Evolutionary conservation across 2,329 filamentous ascomycete species (phyloP).

Genomic region (Raffaelea albimanens): DNA sequence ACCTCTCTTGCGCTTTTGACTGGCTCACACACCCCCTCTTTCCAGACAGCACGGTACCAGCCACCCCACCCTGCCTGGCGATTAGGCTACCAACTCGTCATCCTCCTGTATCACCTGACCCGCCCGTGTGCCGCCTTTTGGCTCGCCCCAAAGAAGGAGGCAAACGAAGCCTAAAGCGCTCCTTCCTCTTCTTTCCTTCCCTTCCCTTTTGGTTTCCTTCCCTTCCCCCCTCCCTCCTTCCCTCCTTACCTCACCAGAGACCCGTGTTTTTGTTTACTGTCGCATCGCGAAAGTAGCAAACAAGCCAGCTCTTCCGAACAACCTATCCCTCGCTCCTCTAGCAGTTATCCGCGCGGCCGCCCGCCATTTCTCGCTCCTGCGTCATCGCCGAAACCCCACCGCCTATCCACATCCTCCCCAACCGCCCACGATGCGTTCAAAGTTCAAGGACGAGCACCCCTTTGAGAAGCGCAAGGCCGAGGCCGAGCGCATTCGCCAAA

Average conservation of each 20-base stretch:
- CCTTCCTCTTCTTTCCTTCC: neutral
- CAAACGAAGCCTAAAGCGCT: constrained; percentile 1
- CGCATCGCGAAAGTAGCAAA: neutral
- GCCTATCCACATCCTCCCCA: constrained; percentile 15
- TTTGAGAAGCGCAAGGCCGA: constrained; percentile 99
- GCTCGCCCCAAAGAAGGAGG: neutral
- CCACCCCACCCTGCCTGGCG: neutral
- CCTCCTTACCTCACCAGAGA: neutral
- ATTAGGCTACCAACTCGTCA: constrained; percentile 14
- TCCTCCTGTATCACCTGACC: constrained; percentile 12
- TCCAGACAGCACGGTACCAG: too few relatives aligned
- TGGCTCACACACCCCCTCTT: too few relatives aligned
- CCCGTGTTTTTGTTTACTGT: neutral
- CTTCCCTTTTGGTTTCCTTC: neutral
- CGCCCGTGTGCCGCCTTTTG: constrained; percentile 2
- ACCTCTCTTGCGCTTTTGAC: too few relatives aligned
- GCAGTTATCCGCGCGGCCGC: neutral
- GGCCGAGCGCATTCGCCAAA: constrained; percentile 97
- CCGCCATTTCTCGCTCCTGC: neutral
- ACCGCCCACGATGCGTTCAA: constrained; percentile 75
- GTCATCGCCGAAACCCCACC: neutral
- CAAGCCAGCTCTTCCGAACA: neutral
- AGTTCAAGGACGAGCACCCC: constrained; percentile 99
- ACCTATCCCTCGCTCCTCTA: neutral
- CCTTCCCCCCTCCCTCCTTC: neutral